Conservation (phyloP, 202 grass and related monocot genomes). For the Musa balbisiana region DNA sequence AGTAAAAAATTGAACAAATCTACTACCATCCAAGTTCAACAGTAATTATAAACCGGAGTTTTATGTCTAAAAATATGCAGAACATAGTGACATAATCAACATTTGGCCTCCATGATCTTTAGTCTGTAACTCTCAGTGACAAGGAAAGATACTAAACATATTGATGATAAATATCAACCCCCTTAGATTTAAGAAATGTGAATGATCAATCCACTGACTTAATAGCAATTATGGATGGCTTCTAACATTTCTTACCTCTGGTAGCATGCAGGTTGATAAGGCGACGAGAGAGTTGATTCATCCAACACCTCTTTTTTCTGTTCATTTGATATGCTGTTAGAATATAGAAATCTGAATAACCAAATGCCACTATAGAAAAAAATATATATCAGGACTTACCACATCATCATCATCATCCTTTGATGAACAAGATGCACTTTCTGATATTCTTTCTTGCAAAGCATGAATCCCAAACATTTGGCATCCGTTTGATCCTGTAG, state of each 20-base stretch:
- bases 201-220: neutral
- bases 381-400: constrained; percentile 33
- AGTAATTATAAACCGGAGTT: neutral
- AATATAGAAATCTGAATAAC: constrained; percentile 5
- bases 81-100: neutral
- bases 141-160: neutral
- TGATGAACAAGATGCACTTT: constrained; percentile 32
- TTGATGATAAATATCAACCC: neutral
- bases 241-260: constrained; percentile 10
- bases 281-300: constrained; percentile 41
- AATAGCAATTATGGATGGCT: neutral
- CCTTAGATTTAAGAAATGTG: neutral
- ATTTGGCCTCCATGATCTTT: no score
- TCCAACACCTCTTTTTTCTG: constrained; percentile 45
- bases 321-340: constrained; percentile 51
- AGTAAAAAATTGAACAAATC: constrained; percentile 22
- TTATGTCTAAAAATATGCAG: neutral
- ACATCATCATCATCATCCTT: constrained; percentile 39
- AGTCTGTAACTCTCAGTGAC: neutral
- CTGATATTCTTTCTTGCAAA: constrained; percentile 44
- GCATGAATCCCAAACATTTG: constrained; percentile 45
- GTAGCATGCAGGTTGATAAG: constrained; percentile 31
- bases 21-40: neutral
- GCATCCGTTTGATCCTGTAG: constrained; percentile 40
- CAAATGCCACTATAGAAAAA: constrained; percentile 7